Evolutionary conservation across 2,329 filamentous ascomycete genomes (phyloP).

Genomic region (Pezicula rhizophila): DNA sequence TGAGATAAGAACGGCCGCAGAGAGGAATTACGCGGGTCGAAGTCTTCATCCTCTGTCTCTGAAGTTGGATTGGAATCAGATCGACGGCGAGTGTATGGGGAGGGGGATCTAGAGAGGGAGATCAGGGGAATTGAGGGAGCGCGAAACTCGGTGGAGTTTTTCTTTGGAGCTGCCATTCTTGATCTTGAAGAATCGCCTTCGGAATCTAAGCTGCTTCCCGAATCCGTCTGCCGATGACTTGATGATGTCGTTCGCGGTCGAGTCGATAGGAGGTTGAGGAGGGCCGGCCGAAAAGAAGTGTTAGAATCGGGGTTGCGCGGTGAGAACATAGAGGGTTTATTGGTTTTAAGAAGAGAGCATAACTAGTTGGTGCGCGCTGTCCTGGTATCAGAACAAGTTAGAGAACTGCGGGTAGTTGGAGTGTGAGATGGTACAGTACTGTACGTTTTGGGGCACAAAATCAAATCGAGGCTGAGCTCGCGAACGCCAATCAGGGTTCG

Average conservation of each 20-base stretch:
- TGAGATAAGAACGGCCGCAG: slow-evolving; percentile 26
- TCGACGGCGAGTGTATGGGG: slow-evolving; percentile 36
- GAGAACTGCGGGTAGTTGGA: too few species aligned
- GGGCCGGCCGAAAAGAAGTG: slow-evolving; percentile 31
- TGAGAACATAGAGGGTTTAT: slow-evolving; percentile 20
- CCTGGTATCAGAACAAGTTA: too few species aligned
- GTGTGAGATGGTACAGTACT: too few species aligned
- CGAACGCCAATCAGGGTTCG: too few species aligned
- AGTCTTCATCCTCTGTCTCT: slow-evolving; percentile 41
- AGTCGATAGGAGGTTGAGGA: slow-evolving; percentile 29
- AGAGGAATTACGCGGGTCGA: slow-evolving; percentile 30
- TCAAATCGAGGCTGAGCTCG: too few species aligned
- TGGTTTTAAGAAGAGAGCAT: too few species aligned
- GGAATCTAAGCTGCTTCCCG: slow-evolving; percentile 20
- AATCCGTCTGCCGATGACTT: slow-evolving; percentile 17
- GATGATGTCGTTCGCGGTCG: slow-evolving; percentile 14
- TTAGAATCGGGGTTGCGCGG: slow-evolving; percentile 22
- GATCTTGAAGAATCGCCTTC: slow-evolving; percentile 13
- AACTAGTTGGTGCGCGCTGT: too few species aligned
- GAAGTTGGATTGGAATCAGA: slow-evolving; percentile 31
- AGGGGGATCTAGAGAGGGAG: slow-evolving; percentile 37
- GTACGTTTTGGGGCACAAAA: too few species aligned
- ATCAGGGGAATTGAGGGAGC: slow-evolving; percentile 35
- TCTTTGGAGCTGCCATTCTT: slow-evolving; percentile 20
- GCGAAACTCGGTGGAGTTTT: slow-evolving; percentile 27